phyloP scores from a whole-genome alignment of 129 eudicot species.

The Lactuca saligna region DNA sequence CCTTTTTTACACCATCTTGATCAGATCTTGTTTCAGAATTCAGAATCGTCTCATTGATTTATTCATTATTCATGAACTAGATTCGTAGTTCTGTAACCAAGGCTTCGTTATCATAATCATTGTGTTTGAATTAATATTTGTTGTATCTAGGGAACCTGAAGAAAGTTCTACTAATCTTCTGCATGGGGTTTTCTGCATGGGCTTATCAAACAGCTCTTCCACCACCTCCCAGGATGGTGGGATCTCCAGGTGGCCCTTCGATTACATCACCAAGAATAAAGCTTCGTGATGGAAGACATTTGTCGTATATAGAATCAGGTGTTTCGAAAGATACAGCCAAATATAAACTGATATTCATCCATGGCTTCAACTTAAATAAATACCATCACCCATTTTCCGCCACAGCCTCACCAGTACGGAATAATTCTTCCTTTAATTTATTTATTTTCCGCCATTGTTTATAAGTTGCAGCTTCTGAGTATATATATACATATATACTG shows the following conservation, averaged over 20 bases:
- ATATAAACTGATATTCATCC: slow-evolving; percentile 55
- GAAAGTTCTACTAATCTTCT: slow-evolving; percentile 29
- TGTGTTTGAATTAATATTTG: not conserved
- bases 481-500: not conserved
- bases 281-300: slow-evolving; percentile 75
- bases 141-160: slow-evolving; percentile 1
- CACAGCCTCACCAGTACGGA: slow-evolving; percentile 45
- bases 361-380: slow-evolving; percentile 64
- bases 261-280: slow-evolving; percentile 67
- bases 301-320: slow-evolving; percentile 64
- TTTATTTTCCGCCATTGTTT: not conserved
- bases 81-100: too few species aligned
- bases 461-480: not conserved
- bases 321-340: slow-evolving; percentile 66
- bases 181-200: slow-evolving; percentile 58
- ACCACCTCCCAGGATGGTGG: slow-evolving; percentile 59
- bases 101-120: too few species aligned
- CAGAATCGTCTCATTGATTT: not conserved
- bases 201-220: slow-evolving; percentile 59
- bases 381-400: slow-evolving; percentile 47
- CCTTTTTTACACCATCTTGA: not conserved
- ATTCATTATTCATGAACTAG: not conserved
- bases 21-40: not conserved
- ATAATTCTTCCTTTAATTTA: not conserved
- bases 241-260: slow-evolving; percentile 65